Evolutionary conservation across 306 rosid genomes (phyloP).

Genomic region (Quercus ilex): DNA sequence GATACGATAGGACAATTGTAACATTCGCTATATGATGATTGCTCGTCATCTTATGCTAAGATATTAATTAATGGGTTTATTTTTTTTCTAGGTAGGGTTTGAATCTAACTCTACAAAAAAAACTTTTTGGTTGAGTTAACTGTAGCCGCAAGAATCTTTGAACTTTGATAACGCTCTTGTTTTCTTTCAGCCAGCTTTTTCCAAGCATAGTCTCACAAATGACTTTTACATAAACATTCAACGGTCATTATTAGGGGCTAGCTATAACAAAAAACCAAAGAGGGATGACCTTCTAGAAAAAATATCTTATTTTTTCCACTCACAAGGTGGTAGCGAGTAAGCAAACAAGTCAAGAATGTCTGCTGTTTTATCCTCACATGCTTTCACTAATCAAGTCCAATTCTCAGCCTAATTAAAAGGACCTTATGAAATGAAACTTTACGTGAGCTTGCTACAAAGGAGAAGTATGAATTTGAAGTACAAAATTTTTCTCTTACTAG

Average conservation of each 20-base stretch:
- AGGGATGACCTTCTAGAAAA: not conserved
- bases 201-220: too few species aligned
- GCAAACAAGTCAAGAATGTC: slow-evolving; percentile 31
- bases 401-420: not conserved
- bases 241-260: not conserved
- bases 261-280: not conserved
- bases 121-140: too few species aligned
- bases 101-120: too few species aligned
- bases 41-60: too few species aligned
- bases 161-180: too few species aligned
- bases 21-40: too few species aligned
- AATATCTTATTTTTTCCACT: not conserved
- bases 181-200: too few species aligned
- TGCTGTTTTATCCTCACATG: slow-evolving; percentile 9
- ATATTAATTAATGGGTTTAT: too few species aligned
- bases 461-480: slow-evolving; percentile 20
- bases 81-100: too few species aligned
- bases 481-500: slow-evolving; percentile 31
- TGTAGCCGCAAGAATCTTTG: too few species aligned
- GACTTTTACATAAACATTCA: too few species aligned
- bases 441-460: not conserved
- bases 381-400: not conserved
- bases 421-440: not conserved
- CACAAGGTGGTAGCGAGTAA: not conserved
- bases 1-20: too few species aligned